phyloP scores from a whole-genome alignment of 768 basidiomycete species.

The Amanita exitialis region DNA sequence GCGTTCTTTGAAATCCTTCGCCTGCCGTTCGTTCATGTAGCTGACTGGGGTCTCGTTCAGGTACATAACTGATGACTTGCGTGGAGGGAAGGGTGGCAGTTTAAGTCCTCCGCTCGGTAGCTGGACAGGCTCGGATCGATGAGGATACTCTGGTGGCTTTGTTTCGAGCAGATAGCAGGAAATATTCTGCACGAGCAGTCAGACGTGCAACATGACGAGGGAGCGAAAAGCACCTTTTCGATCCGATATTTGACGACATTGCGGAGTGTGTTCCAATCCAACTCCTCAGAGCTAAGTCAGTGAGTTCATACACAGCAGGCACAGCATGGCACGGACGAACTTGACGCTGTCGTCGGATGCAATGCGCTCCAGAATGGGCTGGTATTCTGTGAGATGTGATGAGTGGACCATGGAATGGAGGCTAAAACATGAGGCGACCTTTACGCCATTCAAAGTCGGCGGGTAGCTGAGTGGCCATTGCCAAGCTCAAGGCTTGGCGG shows the following conservation, averaged over 20 bases:
- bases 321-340: conserved; percentile 25
- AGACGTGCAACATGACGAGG: neutral
- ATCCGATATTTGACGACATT: conserved; percentile 68
- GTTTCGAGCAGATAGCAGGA: conserved; percentile 34
- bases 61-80: conserved; percentile 38
- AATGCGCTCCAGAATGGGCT: conserved; percentile 46
- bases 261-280: conserved; percentile 60
- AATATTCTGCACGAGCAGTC: conserved; percentile 31
- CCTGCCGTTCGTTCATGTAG: conserved; percentile 53
- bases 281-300: conserved; percentile 26
- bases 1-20: conserved; percentile 39
- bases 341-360: conserved; percentile 57
- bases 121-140: conserved; percentile 30
- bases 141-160: conserved; percentile 24
- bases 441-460: conserved; percentile 37
- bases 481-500: too few relatives aligned
- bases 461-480: conserved; percentile 8
- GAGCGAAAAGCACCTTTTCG: conserved; percentile 35
- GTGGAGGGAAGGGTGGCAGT: conserved; percentile 64
- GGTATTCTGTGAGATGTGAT: conserved; percentile 35
- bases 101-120: conserved; percentile 51
- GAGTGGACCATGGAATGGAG: neutral
- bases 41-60: conserved; percentile 44
- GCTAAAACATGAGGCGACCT: conserved; percentile 25
- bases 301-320: conserved; percentile 7